Evolutionary conservation across 257 asterid species (phyloP).

Genomic region (Jasminum sambac): DNA sequence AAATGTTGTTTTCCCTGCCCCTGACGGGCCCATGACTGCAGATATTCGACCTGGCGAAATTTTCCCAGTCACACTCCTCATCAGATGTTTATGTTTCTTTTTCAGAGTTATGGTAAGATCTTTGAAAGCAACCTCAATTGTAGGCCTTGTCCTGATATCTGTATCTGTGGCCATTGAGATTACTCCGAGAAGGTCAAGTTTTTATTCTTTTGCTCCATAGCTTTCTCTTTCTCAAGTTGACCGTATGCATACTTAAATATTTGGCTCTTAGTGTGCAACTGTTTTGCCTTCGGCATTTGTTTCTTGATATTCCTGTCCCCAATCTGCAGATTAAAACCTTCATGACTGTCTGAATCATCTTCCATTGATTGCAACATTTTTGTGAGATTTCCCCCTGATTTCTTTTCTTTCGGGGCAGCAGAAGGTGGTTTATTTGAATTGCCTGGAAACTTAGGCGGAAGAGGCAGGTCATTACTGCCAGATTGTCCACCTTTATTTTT

Average conservation of each 20-base stretch:
- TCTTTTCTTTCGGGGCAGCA: slow-evolving; percentile 39
- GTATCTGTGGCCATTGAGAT: slow-evolving; percentile 84
- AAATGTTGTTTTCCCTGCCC: slow-evolving; percentile 96
- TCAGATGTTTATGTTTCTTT: slow-evolving; percentile 72
- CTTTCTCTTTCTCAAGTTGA: slow-evolving; percentile 94
- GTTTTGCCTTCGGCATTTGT: slow-evolving; percentile 54
- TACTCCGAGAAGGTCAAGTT: slow-evolving; percentile 81
- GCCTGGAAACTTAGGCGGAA: slow-evolving; percentile 43
- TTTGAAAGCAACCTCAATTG: slow-evolving; percentile 79
- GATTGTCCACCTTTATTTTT: slow-evolving; percentile 40
- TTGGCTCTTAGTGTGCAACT: slow-evolving; percentile 83
- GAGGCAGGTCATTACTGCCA: slow-evolving; percentile 19
- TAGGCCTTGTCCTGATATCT: slow-evolving; percentile 66
- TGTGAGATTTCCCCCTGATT: slow-evolving; percentile 52
- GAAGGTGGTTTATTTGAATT: slow-evolving; percentile 27
- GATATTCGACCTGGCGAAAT: slow-evolving; percentile 78
- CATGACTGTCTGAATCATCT: slow-evolving; percentile 51
- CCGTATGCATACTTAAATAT: slow-evolving; percentile 92
- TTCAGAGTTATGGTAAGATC: slow-evolving; percentile 80
- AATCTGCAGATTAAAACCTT: slow-evolving; percentile 61
- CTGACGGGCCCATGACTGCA: slow-evolving; percentile 99
- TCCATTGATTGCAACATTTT: slow-evolving; percentile 66
- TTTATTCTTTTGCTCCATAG: slow-evolving; percentile 74
- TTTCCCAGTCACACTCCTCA: slow-evolving; percentile 88
- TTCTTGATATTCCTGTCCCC: slow-evolving; percentile 78